Evolutionary conservation across 2,329 filamentous ascomycete genomes (phyloP).

Genomic region (Bipolaris zeicola): DNA sequence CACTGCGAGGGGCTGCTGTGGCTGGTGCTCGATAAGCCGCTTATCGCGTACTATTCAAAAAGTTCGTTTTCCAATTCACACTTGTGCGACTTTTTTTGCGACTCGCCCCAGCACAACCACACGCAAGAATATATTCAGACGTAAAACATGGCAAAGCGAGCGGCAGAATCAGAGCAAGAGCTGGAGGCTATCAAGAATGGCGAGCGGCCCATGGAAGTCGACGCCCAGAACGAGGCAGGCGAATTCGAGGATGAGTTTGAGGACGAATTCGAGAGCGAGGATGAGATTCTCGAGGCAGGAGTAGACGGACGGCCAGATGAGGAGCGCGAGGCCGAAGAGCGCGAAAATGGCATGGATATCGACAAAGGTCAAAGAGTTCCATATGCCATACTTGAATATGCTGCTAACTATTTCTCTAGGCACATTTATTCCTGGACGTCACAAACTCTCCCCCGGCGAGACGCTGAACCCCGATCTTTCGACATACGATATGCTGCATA

Average conservation of each 20-base stretch:
- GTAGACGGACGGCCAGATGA: conserved; percentile 91
- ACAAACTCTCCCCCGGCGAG: conserved; percentile 88
- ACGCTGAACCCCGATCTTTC: conserved; percentile 87
- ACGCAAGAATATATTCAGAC: not conserved
- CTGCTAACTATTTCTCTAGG: conserved; percentile 54
- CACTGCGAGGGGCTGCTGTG: conserved; percentile 9
- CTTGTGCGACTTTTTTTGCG: conserved; percentile 7
- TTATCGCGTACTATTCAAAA: conserved; percentile 19
- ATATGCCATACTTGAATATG: not conserved
- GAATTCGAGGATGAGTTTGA: conserved; percentile 97
- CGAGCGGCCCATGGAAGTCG: conserved; percentile 61
- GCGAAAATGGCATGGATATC: conserved; percentile 50
- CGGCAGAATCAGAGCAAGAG: conserved; percentile 59
- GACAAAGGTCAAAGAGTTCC: not conserved
- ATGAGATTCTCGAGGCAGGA: conserved; percentile 92
- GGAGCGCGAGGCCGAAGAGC: conserved; percentile 89
- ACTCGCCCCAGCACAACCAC: conserved; percentile 5
- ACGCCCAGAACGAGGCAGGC: conserved; percentile 53
- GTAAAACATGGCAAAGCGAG: conserved; percentile 63
- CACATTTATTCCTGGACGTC: conserved; percentile 94
- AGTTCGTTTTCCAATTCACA: conserved; percentile 12
- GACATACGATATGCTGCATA: conserved; percentile 98
- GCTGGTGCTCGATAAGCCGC: conserved; percentile 17
- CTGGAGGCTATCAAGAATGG: conserved; percentile 64
- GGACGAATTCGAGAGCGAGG: conserved; percentile 87